phyloP scores from a whole-genome alignment of 2,329 filamentous ascomycete species.

The Akanthomyces muscarius region DNA sequence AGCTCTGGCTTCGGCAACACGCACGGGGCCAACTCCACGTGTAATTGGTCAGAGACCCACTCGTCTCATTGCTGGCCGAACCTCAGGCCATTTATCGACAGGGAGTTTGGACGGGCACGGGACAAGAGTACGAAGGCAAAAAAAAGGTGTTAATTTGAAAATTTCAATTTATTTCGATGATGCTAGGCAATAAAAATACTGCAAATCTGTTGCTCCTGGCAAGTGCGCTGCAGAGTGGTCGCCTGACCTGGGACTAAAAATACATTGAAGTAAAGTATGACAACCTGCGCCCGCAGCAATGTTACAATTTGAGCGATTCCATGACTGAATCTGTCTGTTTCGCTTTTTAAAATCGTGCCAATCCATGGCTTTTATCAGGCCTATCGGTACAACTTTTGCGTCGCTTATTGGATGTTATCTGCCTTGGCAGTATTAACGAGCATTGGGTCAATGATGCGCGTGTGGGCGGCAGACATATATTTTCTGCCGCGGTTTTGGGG shows the following conservation, averaged over 20 bases:
- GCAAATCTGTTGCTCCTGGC: not conserved
- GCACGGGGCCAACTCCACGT: slow-evolving; percentile 2
- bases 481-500: not conserved
- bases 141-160: not conserved
- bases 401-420: not conserved
- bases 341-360: not conserved
- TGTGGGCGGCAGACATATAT: not conserved
- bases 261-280: slow-evolving; percentile 6
- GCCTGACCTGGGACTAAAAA: slow-evolving; percentile 7
- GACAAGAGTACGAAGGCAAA: not conserved
- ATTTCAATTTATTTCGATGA: not conserved
- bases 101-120: not conserved
- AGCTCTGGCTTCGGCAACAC: slow-evolving; percentile 16
- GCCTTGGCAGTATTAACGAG: not conserved
- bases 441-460: not conserved
- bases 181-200: slow-evolving; percentile 1
- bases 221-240: slow-evolving; percentile 3
- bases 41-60: slow-evolving; percentile 14
- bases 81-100: not conserved
- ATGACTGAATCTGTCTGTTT: not conserved
- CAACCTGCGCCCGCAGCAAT: not conserved
- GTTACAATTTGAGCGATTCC: not conserved
- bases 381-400: not conserved
- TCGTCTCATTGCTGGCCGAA: not conserved
- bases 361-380: not conserved